Evolutionary conservation across 768 basidiomycete genomes (phyloP), one percentile per base, ranked within the genome.

Genomic region (Rhizopogon vinicolor): DNA sequence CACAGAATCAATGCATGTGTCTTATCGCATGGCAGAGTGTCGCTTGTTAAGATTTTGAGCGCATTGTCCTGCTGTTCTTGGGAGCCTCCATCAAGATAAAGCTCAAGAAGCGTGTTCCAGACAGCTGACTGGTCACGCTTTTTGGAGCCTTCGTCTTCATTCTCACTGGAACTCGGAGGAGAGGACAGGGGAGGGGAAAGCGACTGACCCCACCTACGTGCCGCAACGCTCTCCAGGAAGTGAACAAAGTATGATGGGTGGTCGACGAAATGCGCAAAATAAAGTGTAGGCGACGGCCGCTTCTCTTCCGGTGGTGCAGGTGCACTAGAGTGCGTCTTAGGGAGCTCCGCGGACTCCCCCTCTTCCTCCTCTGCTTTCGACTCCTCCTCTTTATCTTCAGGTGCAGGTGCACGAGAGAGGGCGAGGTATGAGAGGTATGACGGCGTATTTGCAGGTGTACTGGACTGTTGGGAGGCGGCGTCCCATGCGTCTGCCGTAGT

Each of bases 1-100:
- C 96, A 98, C 1, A 99, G 79, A 40, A 99, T 89, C n/a, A 98
- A 76, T 3, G 95, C 97, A 66, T 98, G 96, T 41, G 84, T 94
- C 3, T 83, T 78, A 63, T 99, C 96, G 65, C 91, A 93, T 0
- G 92, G 92, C 7, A 87, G 71, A 19, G 68, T 68, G 1, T 75
- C 68, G 61, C 83, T 85, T 50, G 77, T 72, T 12, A 98, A 77
- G 1, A 98, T 70, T 5, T 78, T 78, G 54, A 93, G 67, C 1
- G 93, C 93, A 65, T 94, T 96, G 40, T 79, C 74, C 40, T 62
- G 55, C 39, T 58, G 54, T 25, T 35, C 41, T 40, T 25, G 31
- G 7, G 50, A 29, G 18, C 57, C 60, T 16, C 69, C 68, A 7
- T 86, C 81, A 44, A 99, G 80, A 68, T 98, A 98, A 10, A 99